phyloP scores from a whole-genome alignment of 306 rosid genomes.

The Vigna angularis region DNA sequence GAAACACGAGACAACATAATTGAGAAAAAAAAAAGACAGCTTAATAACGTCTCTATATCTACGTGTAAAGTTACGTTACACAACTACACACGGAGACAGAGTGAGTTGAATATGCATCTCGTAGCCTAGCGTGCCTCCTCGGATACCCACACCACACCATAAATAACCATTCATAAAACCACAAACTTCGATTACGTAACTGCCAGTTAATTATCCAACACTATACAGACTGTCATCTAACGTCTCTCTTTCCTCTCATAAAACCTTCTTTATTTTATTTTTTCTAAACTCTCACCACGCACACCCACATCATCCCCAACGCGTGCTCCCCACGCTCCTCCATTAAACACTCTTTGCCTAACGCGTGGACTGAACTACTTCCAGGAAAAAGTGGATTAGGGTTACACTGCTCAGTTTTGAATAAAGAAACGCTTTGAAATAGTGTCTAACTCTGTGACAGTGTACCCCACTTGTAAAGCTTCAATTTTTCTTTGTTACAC shows the following conservation, averaged over 20 bases:
- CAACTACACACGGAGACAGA: background rate
- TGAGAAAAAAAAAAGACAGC: background rate
- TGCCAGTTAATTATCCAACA: constrained; percentile 50
- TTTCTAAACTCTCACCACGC: background rate
- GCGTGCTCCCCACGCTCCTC: constrained; percentile 39
- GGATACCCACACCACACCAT: constrained; percentile 16
- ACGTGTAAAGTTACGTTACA: background rate
- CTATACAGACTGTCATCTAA: constrained; percentile 60
- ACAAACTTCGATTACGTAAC: constrained; percentile 20
- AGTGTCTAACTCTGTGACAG: background rate
- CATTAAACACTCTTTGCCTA: background rate
- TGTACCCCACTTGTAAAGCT: background rate
- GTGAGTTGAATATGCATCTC: background rate
- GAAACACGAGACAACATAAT: background rate
- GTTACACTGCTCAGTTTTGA: background rate
- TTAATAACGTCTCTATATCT: background rate
- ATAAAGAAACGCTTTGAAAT: constrained; percentile 49
- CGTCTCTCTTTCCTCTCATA: constrained; percentile 31
- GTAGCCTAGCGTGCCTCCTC: background rate
- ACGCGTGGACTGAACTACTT: constrained; percentile 36
- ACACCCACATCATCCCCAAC: background rate
- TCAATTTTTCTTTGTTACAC: background rate
- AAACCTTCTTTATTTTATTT: background rate
- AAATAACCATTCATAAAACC: background rate
- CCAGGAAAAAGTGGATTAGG: background rate